phyloP scores from a whole-genome alignment of 2,329 filamentous ascomycete species.

The Thyridium curvatum region DNA sequence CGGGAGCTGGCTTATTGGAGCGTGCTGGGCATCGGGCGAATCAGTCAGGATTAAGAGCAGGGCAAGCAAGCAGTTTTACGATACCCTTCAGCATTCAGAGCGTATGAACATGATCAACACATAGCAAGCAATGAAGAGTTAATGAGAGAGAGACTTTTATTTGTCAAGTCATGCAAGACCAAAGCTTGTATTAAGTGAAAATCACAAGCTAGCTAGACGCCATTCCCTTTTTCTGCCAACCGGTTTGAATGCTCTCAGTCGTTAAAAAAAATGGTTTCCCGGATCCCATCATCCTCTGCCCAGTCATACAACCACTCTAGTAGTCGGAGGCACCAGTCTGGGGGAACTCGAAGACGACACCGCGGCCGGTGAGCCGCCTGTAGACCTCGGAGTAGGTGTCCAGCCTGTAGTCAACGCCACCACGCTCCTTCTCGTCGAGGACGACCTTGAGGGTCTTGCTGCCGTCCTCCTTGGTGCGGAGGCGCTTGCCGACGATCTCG shows the following conservation, averaged over 20 bases:
- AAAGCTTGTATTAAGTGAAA: constrained; percentile 4
- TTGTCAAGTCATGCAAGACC: constrained; percentile 4
- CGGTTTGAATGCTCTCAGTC: constrained; percentile 12
- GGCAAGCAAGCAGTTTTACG: constrained; percentile 19
- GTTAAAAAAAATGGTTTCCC: constrained; percentile 11
- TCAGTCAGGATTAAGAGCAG: constrained; percentile 44
- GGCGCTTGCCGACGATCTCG: constrained; percentile 99
- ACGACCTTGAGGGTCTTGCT: constrained; percentile 98
- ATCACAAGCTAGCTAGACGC: constrained; percentile 23
- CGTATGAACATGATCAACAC: neutral
- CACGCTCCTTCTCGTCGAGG: constrained; percentile 99
- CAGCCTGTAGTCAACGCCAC: constrained; percentile 97
- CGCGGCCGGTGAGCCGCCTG: constrained; percentile 93
- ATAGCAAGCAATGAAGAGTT: neutral
- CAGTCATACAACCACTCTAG: constrained; percentile 41
- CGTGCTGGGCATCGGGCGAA: constrained; percentile 80
- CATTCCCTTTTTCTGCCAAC: constrained; percentile 15
- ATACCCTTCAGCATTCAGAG: constrained; percentile 27
- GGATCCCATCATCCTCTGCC: constrained; percentile 14
- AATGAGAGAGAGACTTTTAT: neutral
- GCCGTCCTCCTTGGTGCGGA: constrained; percentile 98
- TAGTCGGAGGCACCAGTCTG: constrained; percentile 73
- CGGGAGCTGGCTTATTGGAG: constrained; percentile 94
- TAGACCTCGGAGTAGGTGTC: constrained; percentile 99
- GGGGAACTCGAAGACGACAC: constrained; percentile 98